These are phyloP conservation scores for Fagus crenata DNA, from an alignment of 306 rosid genomes.

Conservation along the genomic window DNA sequence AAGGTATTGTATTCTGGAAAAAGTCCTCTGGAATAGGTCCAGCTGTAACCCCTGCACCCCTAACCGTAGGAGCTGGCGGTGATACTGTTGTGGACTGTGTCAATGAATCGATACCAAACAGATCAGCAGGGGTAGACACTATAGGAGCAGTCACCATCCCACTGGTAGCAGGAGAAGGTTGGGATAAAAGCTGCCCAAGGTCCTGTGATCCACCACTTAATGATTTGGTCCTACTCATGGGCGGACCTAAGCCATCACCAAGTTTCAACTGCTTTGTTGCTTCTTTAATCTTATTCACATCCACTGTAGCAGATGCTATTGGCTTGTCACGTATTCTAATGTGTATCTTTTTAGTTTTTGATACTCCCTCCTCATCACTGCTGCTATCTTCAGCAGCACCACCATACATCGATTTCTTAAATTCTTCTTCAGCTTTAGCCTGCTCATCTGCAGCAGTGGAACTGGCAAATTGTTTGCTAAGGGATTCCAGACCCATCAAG, in stretches of 20 bases:
- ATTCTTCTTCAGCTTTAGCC: conserved; percentile 97
- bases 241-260: conserved; percentile 61
- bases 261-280: conserved; percentile 89
- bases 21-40: conserved; percentile 98
- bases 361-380: conserved; percentile 87
- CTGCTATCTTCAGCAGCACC: conserved; percentile 83
- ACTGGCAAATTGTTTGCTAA: conserved; percentile 50
- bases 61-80: conserved; percentile 47
- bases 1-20: conserved; percentile 88
- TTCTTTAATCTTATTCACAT: conserved; percentile 90
- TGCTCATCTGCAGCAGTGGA: conserved; percentile 69
- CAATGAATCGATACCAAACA: conserved; percentile 58
- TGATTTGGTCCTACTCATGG: conserved; percentile 72
- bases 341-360: conserved; percentile 73
- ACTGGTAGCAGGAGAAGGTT: conserved; percentile 44
- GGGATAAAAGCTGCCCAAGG: conserved; percentile 61
- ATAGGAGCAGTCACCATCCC: conserved; percentile 45
- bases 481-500: conserved; percentile 70
- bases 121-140: conserved; percentile 64
- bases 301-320: conserved; percentile 65
- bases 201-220: conserved; percentile 67
- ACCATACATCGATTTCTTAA: conserved; percentile 90
- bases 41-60: conserved; percentile 48
- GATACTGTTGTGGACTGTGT: conserved; percentile 51
- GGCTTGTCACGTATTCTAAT: conserved; percentile 93